Evolutionary conservation across 2,329 filamentous ascomycete species (phyloP).

Genomic region (Ceratocystis diversiconidia): DNA sequence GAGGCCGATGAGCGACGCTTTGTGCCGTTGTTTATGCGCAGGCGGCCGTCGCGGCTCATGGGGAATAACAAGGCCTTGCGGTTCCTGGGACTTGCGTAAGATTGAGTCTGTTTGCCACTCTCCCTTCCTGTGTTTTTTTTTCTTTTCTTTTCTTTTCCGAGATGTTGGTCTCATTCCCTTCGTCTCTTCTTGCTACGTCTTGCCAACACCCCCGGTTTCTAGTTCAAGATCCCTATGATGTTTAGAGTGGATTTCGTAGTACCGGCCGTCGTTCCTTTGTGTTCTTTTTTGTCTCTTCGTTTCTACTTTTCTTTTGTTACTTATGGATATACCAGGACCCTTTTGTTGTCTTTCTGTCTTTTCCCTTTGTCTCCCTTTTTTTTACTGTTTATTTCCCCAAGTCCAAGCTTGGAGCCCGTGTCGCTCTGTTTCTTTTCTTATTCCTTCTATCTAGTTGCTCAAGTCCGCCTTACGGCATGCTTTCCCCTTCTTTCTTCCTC

Average conservation of each 20-base stretch:
- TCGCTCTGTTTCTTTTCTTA: neutral
- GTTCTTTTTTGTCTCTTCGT: neutral
- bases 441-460: neutral
- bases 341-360: neutral
- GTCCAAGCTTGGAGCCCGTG: neutral
- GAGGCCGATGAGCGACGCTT: conserved; percentile 37
- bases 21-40: conserved; percentile 36
- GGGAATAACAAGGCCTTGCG: conserved; percentile 40
- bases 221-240: conserved; percentile 7
- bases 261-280: neutral
- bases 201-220: neutral
- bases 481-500: neutral
- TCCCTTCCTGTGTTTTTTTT: neutral
- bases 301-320: neutral
- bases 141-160: neutral
- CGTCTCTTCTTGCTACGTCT: conserved; percentile 9
- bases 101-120: neutral
- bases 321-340: neutral
- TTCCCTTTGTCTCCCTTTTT: neutral
- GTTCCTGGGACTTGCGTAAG: conserved; percentile 35
- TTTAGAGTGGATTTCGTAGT: neutral
- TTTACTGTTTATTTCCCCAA: neutral
- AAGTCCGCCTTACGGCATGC: too few relatives aligned
- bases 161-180: neutral
- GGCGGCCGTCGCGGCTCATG: conserved; percentile 26